Evolutionary conservation across 257 asterid genomes (phyloP).

Genomic region (Buddleja alternifolia): DNA sequence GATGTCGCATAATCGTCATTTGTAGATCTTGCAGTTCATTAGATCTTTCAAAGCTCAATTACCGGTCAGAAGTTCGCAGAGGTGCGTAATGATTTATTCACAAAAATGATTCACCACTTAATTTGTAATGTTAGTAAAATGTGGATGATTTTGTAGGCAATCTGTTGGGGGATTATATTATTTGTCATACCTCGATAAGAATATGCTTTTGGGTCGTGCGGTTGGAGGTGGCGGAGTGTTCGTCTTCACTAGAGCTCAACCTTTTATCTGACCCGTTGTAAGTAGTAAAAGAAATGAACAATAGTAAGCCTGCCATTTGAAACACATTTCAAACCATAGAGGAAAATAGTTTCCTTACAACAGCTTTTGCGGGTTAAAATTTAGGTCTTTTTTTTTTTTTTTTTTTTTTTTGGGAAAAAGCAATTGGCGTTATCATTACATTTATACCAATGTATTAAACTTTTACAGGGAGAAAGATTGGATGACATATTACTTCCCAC

Average conservation of each 20-base stretch:
- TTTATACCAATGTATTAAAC: too few species aligned
- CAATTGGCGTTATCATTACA: too few species aligned
- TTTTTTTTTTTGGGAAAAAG: too few species aligned
- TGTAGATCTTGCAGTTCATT: slow-evolving; percentile 77
- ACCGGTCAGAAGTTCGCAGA: slow-evolving; percentile 56
- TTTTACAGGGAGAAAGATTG: too few species aligned
- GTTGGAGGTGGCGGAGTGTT: slow-evolving; percentile 93
- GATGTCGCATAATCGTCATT: slow-evolving; percentile 22
- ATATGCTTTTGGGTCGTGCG: slow-evolving; percentile 89
- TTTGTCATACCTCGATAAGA: slow-evolving; percentile 76
- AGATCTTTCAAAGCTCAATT: slow-evolving; percentile 70
- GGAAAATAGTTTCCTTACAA: background rate
- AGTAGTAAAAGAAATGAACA: slow-evolving; percentile 3
- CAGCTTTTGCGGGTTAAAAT: background rate
- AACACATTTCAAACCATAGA: background rate
- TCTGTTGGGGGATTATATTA: slow-evolving; percentile 87
- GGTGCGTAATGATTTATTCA: slow-evolving; percentile 40
- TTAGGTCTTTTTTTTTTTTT: too few species aligned
- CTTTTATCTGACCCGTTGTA: slow-evolving; percentile 36
- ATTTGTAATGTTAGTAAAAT: slow-evolving; percentile 20
- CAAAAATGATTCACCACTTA: slow-evolving; percentile 9
- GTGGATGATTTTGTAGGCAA: slow-evolving; percentile 42
- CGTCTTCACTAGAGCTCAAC: slow-evolving; percentile 74
- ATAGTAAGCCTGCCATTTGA: slow-evolving; percentile 8
- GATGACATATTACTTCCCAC: too few species aligned